Evolutionary conservation across 2,329 filamentous ascomycete genomes (phyloP), one percentile per base, ranked within the genome.

Genomic region (Tolypocladium tropicale): DNA sequence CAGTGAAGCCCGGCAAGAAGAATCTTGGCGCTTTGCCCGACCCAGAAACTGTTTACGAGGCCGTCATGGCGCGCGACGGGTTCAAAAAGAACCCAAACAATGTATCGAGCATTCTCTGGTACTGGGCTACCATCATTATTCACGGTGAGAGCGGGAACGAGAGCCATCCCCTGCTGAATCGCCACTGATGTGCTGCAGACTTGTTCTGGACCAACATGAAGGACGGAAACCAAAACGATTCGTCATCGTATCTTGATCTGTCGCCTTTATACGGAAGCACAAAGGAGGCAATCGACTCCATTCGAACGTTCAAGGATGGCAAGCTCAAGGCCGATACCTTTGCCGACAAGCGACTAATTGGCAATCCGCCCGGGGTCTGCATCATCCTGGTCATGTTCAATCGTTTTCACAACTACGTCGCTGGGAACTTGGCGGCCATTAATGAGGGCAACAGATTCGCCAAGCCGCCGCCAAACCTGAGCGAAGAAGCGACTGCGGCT

Each of bases 361-460:
- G 82, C 11, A 85, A 89, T 64, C 89, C 88, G 0, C 85, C 89
- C 0, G 86, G 87, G 14, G 86, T 88, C 5, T 80, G 83, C 56
- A 84, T 89, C 5, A 64, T 92, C 3, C 72, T 92, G 32, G 79
- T 92, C 69, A 90, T 91, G 87, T 86, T 90, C 72, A 87, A 86
- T 64, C 81, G 85, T 28, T 95, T 95, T 72, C 93, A 96, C 72
- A 96, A 97, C 71, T 80, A 94, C 61, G 83, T 91, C 0, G 91
- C 89, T 1, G 81, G 84, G 55, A 87, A 93, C 58, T 75, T 96
- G 21, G 88, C 88, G 0, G 74, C 79, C n/a, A 93, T 96, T 70
- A 96, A 96, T 64, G 92, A 96, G 64, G 82, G 83, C 49, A 85
- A 84, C 18, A 82, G 89, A 25, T 96, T 96, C 71, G 81, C 78